phyloP scores from a whole-genome alignment of 768 basidiomycete species.

The Lepiota venenata region DNA sequence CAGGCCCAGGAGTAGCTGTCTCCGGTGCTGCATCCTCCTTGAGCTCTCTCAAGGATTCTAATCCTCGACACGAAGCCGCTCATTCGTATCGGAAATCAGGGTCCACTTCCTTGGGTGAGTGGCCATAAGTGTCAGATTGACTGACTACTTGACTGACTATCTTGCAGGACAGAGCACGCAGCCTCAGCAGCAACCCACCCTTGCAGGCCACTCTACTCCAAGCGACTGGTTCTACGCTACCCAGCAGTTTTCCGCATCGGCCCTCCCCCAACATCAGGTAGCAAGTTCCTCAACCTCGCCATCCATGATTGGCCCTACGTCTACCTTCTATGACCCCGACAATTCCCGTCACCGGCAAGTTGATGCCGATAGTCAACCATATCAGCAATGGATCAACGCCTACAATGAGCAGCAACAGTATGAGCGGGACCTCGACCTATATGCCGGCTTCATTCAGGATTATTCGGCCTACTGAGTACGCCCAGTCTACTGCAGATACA shows the following conservation, averaged over 20 bases:
- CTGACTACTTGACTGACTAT: background rate
- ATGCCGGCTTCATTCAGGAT: background rate
- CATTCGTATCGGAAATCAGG: constrained; percentile 20
- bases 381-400: constrained; percentile 39
- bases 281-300: constrained; percentile 22
- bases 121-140: background rate
- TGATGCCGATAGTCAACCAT: constrained; percentile 29
- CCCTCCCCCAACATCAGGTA: constrained; percentile 12
- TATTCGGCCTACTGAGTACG: constrained; percentile 15
- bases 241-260: constrained; percentile 8
- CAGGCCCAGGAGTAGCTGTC: constrained; percentile 27
- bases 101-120: constrained; percentile 20
- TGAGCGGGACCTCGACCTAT: background rate
- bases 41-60: constrained; percentile 16
- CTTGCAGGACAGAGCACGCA: constrained; percentile 3
- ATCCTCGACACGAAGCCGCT: constrained; percentile 19
- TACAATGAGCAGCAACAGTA: constrained; percentile 24
- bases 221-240: constrained; percentile 7
- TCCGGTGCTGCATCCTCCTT: constrained; percentile 27
- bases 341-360: constrained; percentile 25
- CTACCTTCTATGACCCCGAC: constrained; percentile 52
- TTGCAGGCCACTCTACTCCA: background rate
- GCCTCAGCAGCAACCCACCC: background rate
- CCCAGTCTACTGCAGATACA: constrained; percentile 20
- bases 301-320: constrained; percentile 52